Evolutionary conservation across 768 basidiomycete genomes (phyloP), one percentile per base, ranked within the genome.

Genomic region (Leccinum obscurum): DNA sequence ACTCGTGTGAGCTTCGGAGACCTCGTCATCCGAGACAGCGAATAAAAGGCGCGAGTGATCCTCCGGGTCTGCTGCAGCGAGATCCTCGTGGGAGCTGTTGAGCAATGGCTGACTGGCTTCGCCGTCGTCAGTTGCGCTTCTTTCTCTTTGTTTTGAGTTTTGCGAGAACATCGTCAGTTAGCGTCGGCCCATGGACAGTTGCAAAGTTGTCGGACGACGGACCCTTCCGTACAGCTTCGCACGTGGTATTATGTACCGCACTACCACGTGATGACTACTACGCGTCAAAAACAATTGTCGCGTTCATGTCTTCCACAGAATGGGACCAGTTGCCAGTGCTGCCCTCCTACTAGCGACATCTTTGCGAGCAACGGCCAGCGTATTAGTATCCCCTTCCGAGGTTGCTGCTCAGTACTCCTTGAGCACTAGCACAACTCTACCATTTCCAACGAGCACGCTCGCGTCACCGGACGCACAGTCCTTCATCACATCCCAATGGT

Each of bases 391-490:
- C 14, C 57, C 54, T 20, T 50, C 60, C 48, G 68, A 73, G 13
- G 67, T 86, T 39, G 85, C 86, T 30, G 72, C 81, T 1, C 78
- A 75, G 60, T 88, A 80, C 68, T 76, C 77, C 11, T 80, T 89
- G 54, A 75, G 84, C 13, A 84, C 85, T 2, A 85, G 84, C 69
- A 90, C 88, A 3, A 68, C 76, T 5, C 71, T 90, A 15, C 82
- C 87, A 4, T 91, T 87, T 67, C 89, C 90, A 24, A 78, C 83
- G 5, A 78, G 84, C 4, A 88, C 87, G 0, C 81, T 81, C 59
- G 68, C 78, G n/a, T 75, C 80, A 39, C 65, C 69, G 30, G 80
- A 85, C 55, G 72, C 89, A 1, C 78, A 82, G 61, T 71, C 75
- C 0, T 78, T 85, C 62, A 71, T 90, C 9, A 74, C 78, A 22